Percentiles rank a stretch among this genome's conserved stretches.
Evolutionary conservation across 2,329 filamentous ascomycete species (phyloP).

Genomic region (Aspergillus uvarum): DNA sequence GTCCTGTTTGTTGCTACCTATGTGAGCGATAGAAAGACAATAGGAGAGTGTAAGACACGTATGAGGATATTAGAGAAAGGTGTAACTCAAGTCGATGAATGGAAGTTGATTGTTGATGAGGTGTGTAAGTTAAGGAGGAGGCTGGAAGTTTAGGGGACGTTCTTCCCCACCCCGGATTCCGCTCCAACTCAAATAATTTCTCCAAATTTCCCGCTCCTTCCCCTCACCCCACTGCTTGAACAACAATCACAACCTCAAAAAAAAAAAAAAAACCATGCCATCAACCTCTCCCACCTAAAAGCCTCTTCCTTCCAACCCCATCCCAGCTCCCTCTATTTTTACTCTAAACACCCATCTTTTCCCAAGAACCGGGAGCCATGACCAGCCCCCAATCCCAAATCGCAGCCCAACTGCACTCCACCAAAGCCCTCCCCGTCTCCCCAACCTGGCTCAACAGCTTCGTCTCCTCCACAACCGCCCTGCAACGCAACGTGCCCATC

Average conservation of each 20-base stretch:
- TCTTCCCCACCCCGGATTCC: slow-evolving; percentile 26
- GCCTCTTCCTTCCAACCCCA: neutral
- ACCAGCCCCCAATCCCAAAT: slow-evolving; percentile 37
- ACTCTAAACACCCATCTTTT: neutral
- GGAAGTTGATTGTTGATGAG: neutral
- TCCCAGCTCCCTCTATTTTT: too few species aligned
- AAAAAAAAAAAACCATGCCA: neutral
- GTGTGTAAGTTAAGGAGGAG: neutral
- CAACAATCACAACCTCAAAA: neutral
- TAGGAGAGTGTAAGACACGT: neutral
- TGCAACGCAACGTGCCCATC: slow-evolving; percentile 58
- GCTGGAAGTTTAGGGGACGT: neutral
- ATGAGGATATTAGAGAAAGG: neutral
- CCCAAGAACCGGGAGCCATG: slow-evolving; percentile 19
- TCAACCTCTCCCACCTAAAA: neutral
- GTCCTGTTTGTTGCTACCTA: neutral
- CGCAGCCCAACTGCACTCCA: slow-evolving; percentile 55
- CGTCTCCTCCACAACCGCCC: slow-evolving; percentile 52
- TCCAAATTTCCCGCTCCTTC: neutral
- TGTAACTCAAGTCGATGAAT: too few species aligned
- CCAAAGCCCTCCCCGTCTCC: slow-evolving; percentile 56
- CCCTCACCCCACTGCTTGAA: neutral
- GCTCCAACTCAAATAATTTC: slow-evolving; percentile 9
- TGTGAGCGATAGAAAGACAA: slow-evolving; percentile 9
- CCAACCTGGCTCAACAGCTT: slow-evolving; percentile 65